Base-by-base conservation (phyloP, 2,329 filamentous ascomycete species). In the Byssochlamys sp. region DNA sequence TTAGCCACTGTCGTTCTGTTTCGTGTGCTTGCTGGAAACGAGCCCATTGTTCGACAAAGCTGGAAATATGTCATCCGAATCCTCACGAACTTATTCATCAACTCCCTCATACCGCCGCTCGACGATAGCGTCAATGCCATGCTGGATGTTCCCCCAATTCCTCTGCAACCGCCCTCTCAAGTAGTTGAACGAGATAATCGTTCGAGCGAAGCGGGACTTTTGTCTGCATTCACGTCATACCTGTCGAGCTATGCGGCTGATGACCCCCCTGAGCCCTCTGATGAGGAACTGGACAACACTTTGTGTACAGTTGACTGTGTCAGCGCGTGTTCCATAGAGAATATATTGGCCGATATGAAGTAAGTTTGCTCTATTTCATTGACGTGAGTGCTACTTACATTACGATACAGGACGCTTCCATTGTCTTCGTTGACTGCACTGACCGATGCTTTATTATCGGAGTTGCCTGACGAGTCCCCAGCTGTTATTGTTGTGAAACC, bases 201-300 rank as follows among this genome's bases (percentile, higher is more conserved):
- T 62, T 80, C 86, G 33, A 84, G 80, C 58, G 94, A 99, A 28
- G 85, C 86, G 2, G 91, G 94, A 4, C 83, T 99, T 54, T 91
- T 99, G 70, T 96, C 91, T 3, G 91, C 92, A 0, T 90, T 99
- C 66, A 95, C 92, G 0, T 95, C 89, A 4, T 99, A 97, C 67
- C 91, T 99, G 31, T 95, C 91, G n/a, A 97, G 92, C 71, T 97
- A 99, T 71, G 94, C 95, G 49, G 95, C 94, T 10, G 94, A 97
- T 72, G 94, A 99, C 68, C 94, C 94, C 11, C 94, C 94, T 0
- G 94, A 99, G 75, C 94, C 94, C 2, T 97, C 94, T 1, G 91
- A 97, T 62, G 92, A 97, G 70, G 94, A 99, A 71, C 81, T 99
- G 29, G 94, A 99, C 67, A 96, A 94, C 69, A 97, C 94, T 0